Evolutionary conservation across 352 stramenopile species (phyloP), one percentile per base, ranked within the genome.

Genomic region (Achlya hypogyna): DNA sequence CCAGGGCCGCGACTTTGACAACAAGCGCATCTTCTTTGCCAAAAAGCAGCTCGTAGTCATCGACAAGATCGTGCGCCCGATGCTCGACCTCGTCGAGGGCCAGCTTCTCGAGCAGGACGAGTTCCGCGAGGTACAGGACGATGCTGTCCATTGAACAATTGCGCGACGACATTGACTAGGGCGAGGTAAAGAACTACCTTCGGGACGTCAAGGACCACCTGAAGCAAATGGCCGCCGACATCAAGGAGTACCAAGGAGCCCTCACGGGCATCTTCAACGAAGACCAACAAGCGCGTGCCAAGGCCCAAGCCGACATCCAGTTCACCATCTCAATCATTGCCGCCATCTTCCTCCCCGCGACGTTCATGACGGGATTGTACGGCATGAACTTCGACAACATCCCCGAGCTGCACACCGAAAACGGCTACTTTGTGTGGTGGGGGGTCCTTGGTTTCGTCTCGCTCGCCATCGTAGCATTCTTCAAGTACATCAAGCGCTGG

Each of bases 321-420:
- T 92, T 88, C 65, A 74, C 81, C n/a, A 68, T 95, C 35, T 88
- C 86, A 31, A 75, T 96, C 2, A 79, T 96, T 8, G 84, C 86
- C 4, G 87, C 87, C 4, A 76, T 93, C 31, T 92, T 92, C 31
- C 60, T 96, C 29, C 87, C 87, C 1, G 87, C 82, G 23, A 85
- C 93, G 70, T 96, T 96, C 69, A 78, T 95, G 31, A 92, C 87
- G n/a, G 82, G 82, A 20, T 65, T 96, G 9, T 94, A 94, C 62
- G 87, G 87, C 47, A 96, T 96, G 87, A 96, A 96, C 75, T 96
- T 94, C 63, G 75, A 79, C 29, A 76, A 87, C 60, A 96, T 96
- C 86, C 86, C 86, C 3, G 87, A 94, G 68, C 74, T 96, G 29
- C 53, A 81, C n/a, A 78, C 78, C 65, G 64, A 86, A 54, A 71